A percentile compares a stretch with the other conserved stretches of the same genome.
Conservation (phyloP, 139 green algal genomes). For the Protoeuglena noctilucae region DNA sequence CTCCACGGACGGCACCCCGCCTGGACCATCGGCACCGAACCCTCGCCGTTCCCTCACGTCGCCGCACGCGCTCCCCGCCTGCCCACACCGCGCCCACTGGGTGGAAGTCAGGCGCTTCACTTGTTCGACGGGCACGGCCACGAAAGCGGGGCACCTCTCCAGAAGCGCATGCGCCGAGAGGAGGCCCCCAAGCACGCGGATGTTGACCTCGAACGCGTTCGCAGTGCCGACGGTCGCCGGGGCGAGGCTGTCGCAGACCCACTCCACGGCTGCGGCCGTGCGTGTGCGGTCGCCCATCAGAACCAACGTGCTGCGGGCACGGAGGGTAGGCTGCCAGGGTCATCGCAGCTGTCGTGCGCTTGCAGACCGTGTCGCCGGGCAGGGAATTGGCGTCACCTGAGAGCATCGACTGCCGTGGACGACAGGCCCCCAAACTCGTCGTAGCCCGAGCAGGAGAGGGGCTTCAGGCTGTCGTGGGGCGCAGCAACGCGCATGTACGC, state of each 20-base stretch:
- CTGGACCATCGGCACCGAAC: not conserved
- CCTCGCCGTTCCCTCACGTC: not conserved
- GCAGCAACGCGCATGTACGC: not conserved
- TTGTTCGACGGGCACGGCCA: too few relatives aligned
- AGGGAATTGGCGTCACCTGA: not conserved
- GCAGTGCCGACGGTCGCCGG: slow-evolving; percentile 40
- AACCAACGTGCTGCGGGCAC: slow-evolving; percentile 10
- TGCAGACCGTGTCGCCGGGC: not conserved
- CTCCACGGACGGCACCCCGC: not conserved
- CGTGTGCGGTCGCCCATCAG: slow-evolving; percentile 25
- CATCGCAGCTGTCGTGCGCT: not conserved
- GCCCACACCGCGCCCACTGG: not conserved
- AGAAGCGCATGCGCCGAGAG: slow-evolving; percentile 31
- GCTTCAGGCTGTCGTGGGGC: slow-evolving; percentile 56
- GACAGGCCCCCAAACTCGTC: slow-evolving; percentile 68
- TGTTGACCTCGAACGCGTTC: slow-evolving; percentile 52
- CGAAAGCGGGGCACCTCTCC: not conserved
- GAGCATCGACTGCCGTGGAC: slow-evolving; percentile 56
- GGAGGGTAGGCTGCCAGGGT: not conserved
- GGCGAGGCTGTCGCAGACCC: slow-evolving; percentile 19
- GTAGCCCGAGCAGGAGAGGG: slow-evolving; percentile 45
- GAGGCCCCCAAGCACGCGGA: slow-evolving; percentile 35
- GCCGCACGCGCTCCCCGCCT: not conserved
- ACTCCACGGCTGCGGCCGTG: slow-evolving; percentile 26
- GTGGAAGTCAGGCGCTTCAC: too few relatives aligned